These are phyloP conservation scores for Lentinula detonsa DNA, from an alignment of 768 basidiomycete genomes.

Conservation along the genomic window DNA sequence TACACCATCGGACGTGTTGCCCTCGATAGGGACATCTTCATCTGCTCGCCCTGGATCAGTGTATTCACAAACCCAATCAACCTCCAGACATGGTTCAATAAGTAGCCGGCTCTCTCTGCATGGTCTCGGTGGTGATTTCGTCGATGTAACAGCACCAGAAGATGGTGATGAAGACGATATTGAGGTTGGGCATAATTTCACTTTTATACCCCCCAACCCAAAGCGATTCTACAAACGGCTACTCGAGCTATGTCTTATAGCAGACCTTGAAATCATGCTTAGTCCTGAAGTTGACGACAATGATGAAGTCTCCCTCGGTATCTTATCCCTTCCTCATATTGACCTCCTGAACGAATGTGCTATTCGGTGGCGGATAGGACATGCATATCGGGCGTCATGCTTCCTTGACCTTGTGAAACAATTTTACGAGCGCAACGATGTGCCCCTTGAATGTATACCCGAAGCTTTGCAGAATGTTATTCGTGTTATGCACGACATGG, in stretches of 20 bases:
- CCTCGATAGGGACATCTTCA: constrained; percentile 38
- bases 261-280: constrained; percentile 86
- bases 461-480: constrained; percentile 77
- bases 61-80: constrained; percentile 38
- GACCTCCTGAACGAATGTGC: constrained; percentile 87
- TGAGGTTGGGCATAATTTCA: constrained; percentile 72
- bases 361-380: constrained; percentile 82
- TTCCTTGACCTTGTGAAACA: constrained; percentile 84
- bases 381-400: constrained; percentile 68
- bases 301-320: constrained; percentile 92
- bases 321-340: constrained; percentile 73
- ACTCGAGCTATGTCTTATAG: constrained; percentile 73
- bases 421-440: constrained; percentile 83
- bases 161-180: constrained; percentile 64
- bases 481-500: constrained; percentile 65
- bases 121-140: constrained; percentile 20
- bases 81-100: constrained; percentile 52
- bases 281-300: constrained; percentile 89
- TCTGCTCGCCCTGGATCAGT: constrained; percentile 50
- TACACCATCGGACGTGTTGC: constrained; percentile 48
- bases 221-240: constrained; percentile 81
- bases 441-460: constrained; percentile 91
- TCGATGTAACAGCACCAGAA: constrained; percentile 24
- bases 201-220: constrained; percentile 87
- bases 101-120: constrained; percentile 64